phyloP scores from a whole-genome alignment of 441 rosid genomes.

The Sinapis alba region DNA sequence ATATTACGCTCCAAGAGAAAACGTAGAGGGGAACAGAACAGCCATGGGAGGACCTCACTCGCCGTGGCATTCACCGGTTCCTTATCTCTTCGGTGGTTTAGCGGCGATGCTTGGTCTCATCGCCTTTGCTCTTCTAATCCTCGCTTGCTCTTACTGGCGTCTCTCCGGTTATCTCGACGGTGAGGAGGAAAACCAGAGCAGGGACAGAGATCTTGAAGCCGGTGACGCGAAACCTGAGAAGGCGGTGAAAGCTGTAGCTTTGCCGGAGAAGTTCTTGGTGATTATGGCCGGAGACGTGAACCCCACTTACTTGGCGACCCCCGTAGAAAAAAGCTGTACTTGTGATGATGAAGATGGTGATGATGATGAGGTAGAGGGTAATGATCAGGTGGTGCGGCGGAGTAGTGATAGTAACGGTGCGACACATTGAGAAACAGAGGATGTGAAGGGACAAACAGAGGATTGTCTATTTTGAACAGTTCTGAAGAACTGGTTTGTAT shows the following conservation, averaged over 20 bases:
- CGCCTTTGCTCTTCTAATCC: conserved; percentile 85
- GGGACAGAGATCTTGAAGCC: conserved; percentile 56
- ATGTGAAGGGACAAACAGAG: conserved; percentile 8
- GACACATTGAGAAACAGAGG: conserved; percentile 24
- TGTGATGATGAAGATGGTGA: conserved; percentile 40
- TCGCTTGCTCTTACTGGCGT: conserved; percentile 95
- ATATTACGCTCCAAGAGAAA: conserved; percentile 38
- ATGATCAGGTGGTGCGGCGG: conserved; percentile 34
- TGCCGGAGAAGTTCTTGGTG: conserved; percentile 70
- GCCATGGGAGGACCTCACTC: conserved; percentile 45
- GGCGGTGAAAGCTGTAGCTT: conserved; percentile 36
- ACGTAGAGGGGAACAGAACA: conserved; percentile 29
- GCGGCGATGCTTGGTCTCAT: conserved; percentile 95
- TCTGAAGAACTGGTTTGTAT: conserved; percentile 11
- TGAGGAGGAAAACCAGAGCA: conserved; percentile 37
- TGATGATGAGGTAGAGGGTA: conserved; percentile 33
- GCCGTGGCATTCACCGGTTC: conserved; percentile 96
- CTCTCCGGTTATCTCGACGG: conserved; percentile 74
- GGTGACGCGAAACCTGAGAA: conserved; percentile 47
- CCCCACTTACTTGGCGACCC: conserved; percentile 85
- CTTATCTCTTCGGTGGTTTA: conserved; percentile 89
- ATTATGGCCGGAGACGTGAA: conserved; percentile 89
- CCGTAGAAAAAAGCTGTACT: conserved; percentile 52
- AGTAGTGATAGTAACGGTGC: conserved; percentile 30
- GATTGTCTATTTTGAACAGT: conserved; percentile 9